Evolutionary conservation across 768 basidiomycete species (phyloP), one percentile per base, ranked within the genome.

Genomic region (Phanerochaete sordida): DNA sequence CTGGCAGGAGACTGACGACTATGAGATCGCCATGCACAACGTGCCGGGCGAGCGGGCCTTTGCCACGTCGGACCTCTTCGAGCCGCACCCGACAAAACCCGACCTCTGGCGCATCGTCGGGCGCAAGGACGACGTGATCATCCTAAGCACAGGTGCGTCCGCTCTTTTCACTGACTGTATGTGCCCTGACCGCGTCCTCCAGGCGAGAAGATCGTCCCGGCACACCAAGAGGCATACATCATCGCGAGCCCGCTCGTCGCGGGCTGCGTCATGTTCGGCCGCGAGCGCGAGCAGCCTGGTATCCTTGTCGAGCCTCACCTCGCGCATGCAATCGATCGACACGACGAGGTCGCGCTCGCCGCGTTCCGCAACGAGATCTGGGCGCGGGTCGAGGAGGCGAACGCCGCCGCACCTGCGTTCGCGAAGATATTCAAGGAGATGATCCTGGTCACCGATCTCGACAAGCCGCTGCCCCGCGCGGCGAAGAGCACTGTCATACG

Each of bases 361-460:
- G 37, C 43, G 3, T 65, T 60, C 56, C 35, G 64, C 12, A 60
- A 65, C 57, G 31, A 51, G 45, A 58, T 62, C 4, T 65, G 64
- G 64, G 56, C 68, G 4, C 61, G 62, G 8, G 57, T 74, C 1
- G 70, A 69, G 28, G 59, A 68, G 37, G 63, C 66, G n/a, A 74
- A 73, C 56, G 59, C 49, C 1, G 59, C 35, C 37, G 68, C 65
- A 0, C 68, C 72, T 0, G 56, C 57, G 16, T 71, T 70, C 54
- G 69, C 72, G 13, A 57, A 68, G 23, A 72, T 81, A 11, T 81
- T 78, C 68, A 79, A 79, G 62, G 79, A 84, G 64, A 80, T 84
- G 79, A 79, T 84, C 37, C 45, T 83, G 27, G 66, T 82, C 16
- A 72, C 80, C 0, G 68, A 70, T 2, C 64, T 75, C 21, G 72